Percentiles rank a stretch among this genome's conserved stretches.
Conservation (phyloP, 768 basidiomycete genomes). For the Aureoboletus auriporus region DNA sequence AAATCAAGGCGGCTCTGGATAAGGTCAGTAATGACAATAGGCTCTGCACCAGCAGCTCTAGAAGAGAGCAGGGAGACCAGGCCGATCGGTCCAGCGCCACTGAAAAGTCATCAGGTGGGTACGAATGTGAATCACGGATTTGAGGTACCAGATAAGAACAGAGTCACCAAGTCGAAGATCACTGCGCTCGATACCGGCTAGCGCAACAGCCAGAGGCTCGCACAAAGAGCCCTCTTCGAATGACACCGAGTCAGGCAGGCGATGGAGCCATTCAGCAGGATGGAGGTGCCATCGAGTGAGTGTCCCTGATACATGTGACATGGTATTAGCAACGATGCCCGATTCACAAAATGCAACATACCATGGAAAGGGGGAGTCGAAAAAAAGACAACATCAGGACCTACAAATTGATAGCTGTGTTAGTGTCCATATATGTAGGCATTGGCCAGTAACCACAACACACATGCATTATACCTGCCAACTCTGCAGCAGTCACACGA, state of each 20-base stretch:
- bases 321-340: not conserved
- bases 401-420: conserved; percentile 10
- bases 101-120: conserved; percentile 24
- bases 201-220: conserved; percentile 62
- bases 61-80: conserved; percentile 59
- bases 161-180: conserved; percentile 63
- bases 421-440: not conserved
- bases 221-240: conserved; percentile 68
- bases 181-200: conserved; percentile 65
- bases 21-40: conserved; percentile 65
- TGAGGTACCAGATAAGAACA: conserved; percentile 50
- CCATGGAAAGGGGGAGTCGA: conserved; percentile 70
- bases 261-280: conserved; percentile 65
- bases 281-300: conserved; percentile 64
- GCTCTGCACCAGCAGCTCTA: conserved; percentile 65
- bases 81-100: conserved; percentile 68
- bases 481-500: conserved; percentile 58
- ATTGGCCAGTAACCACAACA: not conserved
- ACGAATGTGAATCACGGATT: not conserved
- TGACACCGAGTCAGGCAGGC: conserved; percentile 55
- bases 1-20: conserved; percentile 64
- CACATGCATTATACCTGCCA: conserved; percentile 64
- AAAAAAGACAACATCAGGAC: conserved; percentile 55
- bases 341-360: conserved; percentile 15
- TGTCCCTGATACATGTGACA: conserved; percentile 39